Base-by-base conservation (phyloP, 2,329 filamentous ascomycete species). In the Fusarium haematococcum region DNA sequence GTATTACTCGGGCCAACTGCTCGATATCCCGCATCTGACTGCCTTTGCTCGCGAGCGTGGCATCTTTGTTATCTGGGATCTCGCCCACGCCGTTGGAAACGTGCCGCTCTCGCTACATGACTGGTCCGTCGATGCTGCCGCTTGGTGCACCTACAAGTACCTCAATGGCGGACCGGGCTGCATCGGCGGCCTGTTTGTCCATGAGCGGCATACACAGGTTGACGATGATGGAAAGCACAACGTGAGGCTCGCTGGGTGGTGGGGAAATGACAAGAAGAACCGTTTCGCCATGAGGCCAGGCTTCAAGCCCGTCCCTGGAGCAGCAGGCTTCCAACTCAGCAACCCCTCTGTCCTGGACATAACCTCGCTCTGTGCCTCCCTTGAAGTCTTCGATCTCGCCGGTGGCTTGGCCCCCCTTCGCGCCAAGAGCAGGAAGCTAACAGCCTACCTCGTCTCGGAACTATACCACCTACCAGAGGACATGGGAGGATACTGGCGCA, bases 71-170 rank as follows among this genome's bases (percentile, higher is more conserved):
- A 93, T 94, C 45, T 97, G 94, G 94, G 94, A 97, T 80, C 90
- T 95, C 48, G 94, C 94, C 2, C 94, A 97, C 81, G 93, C 94
- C 1, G 92, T 88, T 30, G 94, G 94, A 33, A 97, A 97, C 78
- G 92, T 95, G 2, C 90, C 91, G 14, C 82, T 97, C 27, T 83
- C 86, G 48, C 86, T 97, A 33, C 94, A 97, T 81, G 92, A 94
- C 73, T 97, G 94, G 94, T 88, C 93, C 73, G 94, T 96, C 54
- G 94, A 97, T 81, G 96, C 96, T 77, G 94, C 94, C 16, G 92
- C 89, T 32, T 97, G 94, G 94, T 97, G 94, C 81, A 94, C 90
- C 57, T 97, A 97, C 86, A 97, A 97, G 83, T 97, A 97, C 83
- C 87, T 97, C 78, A 97, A 96, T 79, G 90, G 91, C 54, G 94